Evolutionary conservation across 192 early-diverging fungal genomes (phyloP), one percentile per base, ranked within the genome.

Genomic region (Diversispora epigaea): DNA sequence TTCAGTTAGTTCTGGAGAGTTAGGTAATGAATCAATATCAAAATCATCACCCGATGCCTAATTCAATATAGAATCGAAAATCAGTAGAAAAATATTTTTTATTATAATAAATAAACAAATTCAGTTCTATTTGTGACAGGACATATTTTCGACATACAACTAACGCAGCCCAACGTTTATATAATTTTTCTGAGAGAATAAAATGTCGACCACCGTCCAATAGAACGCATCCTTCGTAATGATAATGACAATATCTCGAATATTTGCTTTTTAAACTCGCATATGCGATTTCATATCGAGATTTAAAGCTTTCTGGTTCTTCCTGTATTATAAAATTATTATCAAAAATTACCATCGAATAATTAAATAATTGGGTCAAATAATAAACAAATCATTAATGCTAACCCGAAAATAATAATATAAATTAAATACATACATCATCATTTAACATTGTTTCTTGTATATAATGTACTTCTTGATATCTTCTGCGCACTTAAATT

Each of bases 1-100:
- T 40, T 71, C 68, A 11, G 49, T 17, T 7, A 74, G 39, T 64
- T 74, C 72, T 43, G 21, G 46, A 1, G 52, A 46, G 10, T 32
- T 4, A 25, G 72, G 72, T 10, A 64, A 64, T 11, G 21, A 43
- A 43, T 64, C 47, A 11, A 21, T 43, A 32, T 25, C 64, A 3
- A 64, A n/a, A 74, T 74, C 72, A 64, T 74, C 72, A 15, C 72
- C 72, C 9, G 72, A 74, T 39, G 72, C 72, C 72, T 74, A 60
- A 43, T n/a, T n/a, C n/a, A n/a, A n/a, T n/a, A n/a, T n/a, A n/a
- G n/a, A n/a, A n/a, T n/a, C n/a, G n/a, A n/a, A n/a, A n/a, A n/a
- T n/a, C n/a, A n/a, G n/a, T 41, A 46, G 4, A 60, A 39, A 39
- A 19, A 4, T 7, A n/a, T 46, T n/a, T 21, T 10, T 40, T 15